These are phyloP conservation scores for Quercus robur DNA, from an alignment of 306 rosid genomes.

Conservation along the genomic window DNA sequence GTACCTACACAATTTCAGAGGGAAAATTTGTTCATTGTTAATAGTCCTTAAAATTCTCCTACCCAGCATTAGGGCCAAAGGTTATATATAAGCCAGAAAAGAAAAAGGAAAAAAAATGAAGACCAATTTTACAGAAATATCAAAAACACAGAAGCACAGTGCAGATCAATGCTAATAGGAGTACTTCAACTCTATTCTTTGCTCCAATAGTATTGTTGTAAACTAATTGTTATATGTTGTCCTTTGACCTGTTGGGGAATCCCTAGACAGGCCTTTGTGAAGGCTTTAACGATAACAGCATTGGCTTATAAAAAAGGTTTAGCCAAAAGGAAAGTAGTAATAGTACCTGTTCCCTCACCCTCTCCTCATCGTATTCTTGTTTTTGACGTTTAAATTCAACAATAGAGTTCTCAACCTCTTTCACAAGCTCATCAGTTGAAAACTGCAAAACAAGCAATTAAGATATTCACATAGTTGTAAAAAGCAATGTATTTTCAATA, in stretches of 20 bases:
- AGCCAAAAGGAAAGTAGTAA: not conserved
- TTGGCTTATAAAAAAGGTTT: slow-evolving; percentile 11
- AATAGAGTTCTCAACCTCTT: slow-evolving; percentile 90
- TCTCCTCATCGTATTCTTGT: slow-evolving; percentile 84
- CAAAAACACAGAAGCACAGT: not conserved
- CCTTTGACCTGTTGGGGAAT: no score
- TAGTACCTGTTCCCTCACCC: slow-evolving; percentile 69
- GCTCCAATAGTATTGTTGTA: not conserved
- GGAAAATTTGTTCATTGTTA: not conserved
- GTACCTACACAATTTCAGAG: slow-evolving; percentile 57
- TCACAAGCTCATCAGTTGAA: slow-evolving; percentile 70
- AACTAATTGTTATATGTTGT: not conserved
- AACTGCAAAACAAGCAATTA: slow-evolving; percentile 40
- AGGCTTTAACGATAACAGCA: slow-evolving; percentile 7
- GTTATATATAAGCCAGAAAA: slow-evolving; percentile 3
- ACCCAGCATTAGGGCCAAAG: not conserved
- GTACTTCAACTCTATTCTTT: not conserved
- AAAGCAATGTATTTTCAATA: slow-evolving; percentile 7
- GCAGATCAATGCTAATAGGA: not conserved
- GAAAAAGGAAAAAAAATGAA: not conserved
- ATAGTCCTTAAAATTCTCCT: not conserved
- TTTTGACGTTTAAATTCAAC: slow-evolving; percentile 76
- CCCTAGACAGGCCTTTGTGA: slow-evolving; percentile 4
- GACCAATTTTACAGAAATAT: not conserved
- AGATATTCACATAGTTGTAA: slow-evolving; percentile 3